Evolutionary conservation across 2,329 filamentous ascomycete genomes (phyloP), one percentile per base, ranked within the genome.

Genomic region (Phyllachora maydis): DNA sequence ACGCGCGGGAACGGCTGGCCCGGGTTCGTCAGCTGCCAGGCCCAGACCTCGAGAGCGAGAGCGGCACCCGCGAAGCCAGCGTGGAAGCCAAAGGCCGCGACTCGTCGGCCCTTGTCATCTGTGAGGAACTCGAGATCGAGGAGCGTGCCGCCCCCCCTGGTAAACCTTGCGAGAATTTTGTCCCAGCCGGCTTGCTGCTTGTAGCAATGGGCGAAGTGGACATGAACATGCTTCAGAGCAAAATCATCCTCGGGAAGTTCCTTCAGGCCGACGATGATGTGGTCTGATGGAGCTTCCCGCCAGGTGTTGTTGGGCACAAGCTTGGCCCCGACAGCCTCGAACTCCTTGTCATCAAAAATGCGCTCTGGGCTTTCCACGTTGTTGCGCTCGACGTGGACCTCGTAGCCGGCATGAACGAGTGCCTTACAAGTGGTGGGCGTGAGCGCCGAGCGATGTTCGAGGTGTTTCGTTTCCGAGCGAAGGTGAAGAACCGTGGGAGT

Each of bases 71-170:
- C 69, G 41, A 77, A 88, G 11, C 78, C 79, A 15, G 78, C 79
- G 30, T 72, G 65, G 46, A 70, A 77, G 9, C 72, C 64, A 37
- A 81, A 79, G 1, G 70, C 69, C 6, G 72, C 71, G 2, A 83
- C 70, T 30, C 77, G 55, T 22, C 75, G 58, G 18, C 76, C 76
- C 15, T 53, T 59, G 32, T 71, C 64, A 35, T 90, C 36, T 19
- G 36, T 74, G 18, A 93, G 57, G 45, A 92, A 93, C 44, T 92
- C 83, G 18, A 93, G 62, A 39, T 93, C 83, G 28, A 82, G 65
- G 9, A 93, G 65, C 1, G 65, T 72, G 35, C 79, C 78, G 26
- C 69, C 67, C 28, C 78, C 81, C 13, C 67, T 62, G 14, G 75
- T 63, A 46, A 82, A 93, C 26, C 83, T 64, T 27, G 68, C 59